These are phyloP conservation scores for Nicotiana obtusifolia DNA, from an alignment of 257 asterid species.

Conservation along the genomic window DNA sequence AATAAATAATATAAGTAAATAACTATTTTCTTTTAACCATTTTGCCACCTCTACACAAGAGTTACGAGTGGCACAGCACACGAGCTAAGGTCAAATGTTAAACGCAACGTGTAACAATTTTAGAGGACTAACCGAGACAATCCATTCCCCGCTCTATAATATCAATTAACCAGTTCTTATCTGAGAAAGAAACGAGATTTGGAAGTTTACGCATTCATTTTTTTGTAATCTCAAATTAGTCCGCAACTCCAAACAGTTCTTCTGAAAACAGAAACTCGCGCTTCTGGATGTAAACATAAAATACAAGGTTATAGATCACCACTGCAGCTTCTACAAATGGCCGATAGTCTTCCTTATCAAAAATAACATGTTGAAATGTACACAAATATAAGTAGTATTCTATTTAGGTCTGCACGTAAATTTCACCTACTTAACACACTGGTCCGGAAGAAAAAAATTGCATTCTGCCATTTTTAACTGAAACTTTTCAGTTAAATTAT, in stretches of 20 bases:
- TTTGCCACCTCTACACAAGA: no score
- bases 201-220: neutral
- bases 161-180: neutral
- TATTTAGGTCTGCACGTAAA: no score
- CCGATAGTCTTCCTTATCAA: no score
- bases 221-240: neutral
- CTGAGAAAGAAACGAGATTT: neutral
- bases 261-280: no score
- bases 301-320: no score
- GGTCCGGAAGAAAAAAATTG: neutral
- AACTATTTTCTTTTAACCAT: no score
- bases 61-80: neutral
- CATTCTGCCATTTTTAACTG: conserved; percentile 10
- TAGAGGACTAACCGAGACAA: neutral
- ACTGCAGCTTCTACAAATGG: no score
- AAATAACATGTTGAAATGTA: no score
- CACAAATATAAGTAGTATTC: no score
- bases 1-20: no score
- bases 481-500: neutral
- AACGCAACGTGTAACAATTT: neutral
- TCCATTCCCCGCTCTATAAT: neutral
- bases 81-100: neutral
- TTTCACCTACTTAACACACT: neutral
- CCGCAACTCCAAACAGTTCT: neutral
- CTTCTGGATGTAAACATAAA: no score